Evolutionary conservation across 2,329 filamentous ascomycete genomes (phyloP), one percentile per base, ranked within the genome.

Genomic region (Fusarium beomiforme): DNA sequence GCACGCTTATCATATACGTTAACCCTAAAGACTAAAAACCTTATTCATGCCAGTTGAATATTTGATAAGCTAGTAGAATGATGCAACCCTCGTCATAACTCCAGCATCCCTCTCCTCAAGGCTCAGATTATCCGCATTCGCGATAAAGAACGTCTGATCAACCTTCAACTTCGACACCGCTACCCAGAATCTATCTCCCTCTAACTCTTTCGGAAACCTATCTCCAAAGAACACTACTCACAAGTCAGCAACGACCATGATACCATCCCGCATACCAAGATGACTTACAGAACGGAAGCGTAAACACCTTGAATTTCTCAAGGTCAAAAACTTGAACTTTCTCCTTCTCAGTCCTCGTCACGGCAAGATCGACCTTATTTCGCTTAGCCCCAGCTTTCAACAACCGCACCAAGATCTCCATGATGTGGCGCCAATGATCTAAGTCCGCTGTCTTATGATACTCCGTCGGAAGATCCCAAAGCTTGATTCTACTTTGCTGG

Each of bases 121-220:
- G 6, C 47, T 50, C 21, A 50, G 5, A 16, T n/a, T 50, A 4
- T 50, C 47, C 4, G 6, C 2, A 14, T 2, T 34, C 4, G 31
- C 47, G 6, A 50, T 50, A 16, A 50, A 50, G 14, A 50, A 50
- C 2, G 47, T 24, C 31, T 50, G 47, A 34, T 50, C 47, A 24
- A 50, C 47, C 21, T 50, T 24, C 4, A 50, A 8, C 31, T 50
- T 50, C 6, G 47, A 24, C 0, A 36, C 47, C 17, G 34, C 47
- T 3, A 50, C 21, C 47, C 47, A 34, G 0, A 34, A 50, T 8
- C 17, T 50, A 12, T 50, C 21, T 8, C 4, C 47, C 14, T 3
- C 31, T 5, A 50, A 5, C 14, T 50, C 31, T 3, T n/a, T 11
- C 16, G 47, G 31, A 9, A 50, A 50, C 47, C 24, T 50, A 6